A percentile compares a stretch with the other conserved stretches of the same genome.
phyloP scores from a whole-genome alignment of 495 filamentous ascomycete species.

The Daldinia loculata region DNA sequence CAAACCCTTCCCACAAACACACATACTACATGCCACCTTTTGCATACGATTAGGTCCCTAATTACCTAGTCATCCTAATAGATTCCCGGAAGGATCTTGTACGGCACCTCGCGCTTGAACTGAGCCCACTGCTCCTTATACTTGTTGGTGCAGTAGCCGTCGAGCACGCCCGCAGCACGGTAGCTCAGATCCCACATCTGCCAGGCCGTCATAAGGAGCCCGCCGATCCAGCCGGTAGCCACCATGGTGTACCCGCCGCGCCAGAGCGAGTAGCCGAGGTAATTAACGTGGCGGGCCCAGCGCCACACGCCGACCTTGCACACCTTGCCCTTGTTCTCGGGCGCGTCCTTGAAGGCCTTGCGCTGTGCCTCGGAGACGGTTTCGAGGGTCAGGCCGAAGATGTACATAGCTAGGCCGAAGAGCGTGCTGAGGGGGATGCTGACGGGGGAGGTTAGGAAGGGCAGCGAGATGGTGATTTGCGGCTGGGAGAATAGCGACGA shows the following conservation, averaged over 20 bases:
- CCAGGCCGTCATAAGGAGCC: constrained; percentile 47
- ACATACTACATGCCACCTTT: not conserved
- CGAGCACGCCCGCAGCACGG: constrained; percentile 57
- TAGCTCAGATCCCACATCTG: constrained; percentile 57
- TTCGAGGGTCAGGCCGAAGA: constrained; percentile 59
- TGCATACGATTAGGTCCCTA: not conserved
- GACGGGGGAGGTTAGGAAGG: not conserved
- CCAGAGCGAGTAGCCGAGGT: constrained; percentile 66
- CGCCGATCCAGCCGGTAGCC: constrained; percentile 57
- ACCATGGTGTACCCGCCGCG: constrained; percentile 61
- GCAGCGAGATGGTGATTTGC: constrained; percentile 29
- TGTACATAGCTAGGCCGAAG: constrained; percentile 56
- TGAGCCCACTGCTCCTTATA: constrained; percentile 57
- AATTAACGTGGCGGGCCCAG: constrained; percentile 67
- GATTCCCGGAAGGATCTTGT: constrained; percentile 56
- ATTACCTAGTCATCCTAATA: constrained; percentile 18
- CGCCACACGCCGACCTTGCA: constrained; percentile 62
- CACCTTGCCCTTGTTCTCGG: constrained; percentile 63
- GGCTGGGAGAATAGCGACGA: constrained; percentile 47
- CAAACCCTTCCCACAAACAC: not conserved
- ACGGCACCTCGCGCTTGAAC: constrained; percentile 56
- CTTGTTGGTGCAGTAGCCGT: constrained; percentile 58
- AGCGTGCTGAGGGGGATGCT: constrained; percentile 44
- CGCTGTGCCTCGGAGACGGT: constrained; percentile 62
- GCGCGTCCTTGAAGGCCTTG: constrained; percentile 60